Conservation (phyloP, 2,329 filamentous ascomycete species). For the Albifimbria verrucaria region DNA sequence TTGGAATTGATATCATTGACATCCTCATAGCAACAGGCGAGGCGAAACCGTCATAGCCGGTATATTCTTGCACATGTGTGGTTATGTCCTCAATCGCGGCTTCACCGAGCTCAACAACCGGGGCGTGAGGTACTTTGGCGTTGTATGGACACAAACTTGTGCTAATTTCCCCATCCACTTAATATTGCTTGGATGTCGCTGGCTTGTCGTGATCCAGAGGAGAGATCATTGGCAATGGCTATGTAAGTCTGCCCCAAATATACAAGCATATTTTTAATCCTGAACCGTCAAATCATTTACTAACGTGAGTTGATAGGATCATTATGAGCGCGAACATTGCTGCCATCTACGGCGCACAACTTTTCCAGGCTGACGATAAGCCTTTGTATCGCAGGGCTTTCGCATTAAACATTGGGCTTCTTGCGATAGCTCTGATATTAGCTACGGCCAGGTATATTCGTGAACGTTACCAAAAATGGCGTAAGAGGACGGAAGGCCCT, state of each 20-base stretch:
- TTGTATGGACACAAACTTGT: slow-evolving; percentile 50
- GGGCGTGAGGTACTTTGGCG: slow-evolving; percentile 45
- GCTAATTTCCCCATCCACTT: slow-evolving; percentile 49
- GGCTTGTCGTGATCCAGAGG: slow-evolving; percentile 49
- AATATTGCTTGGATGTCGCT: slow-evolving; percentile 57
- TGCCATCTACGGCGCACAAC: slow-evolving; percentile 56
- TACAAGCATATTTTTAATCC: not conserved
- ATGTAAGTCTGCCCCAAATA: slow-evolving; percentile 28
- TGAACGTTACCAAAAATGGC: not conserved
- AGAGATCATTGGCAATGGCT: slow-evolving; percentile 54
- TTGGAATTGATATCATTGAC: not conserved
- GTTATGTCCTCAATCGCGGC: slow-evolving; percentile 47
- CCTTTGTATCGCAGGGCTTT: slow-evolving; percentile 49
- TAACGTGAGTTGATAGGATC: too few species aligned
- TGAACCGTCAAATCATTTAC: not conserved
- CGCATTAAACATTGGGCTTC: slow-evolving; percentile 35
- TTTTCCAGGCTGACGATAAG: slow-evolving; percentile 48
- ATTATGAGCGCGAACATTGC: slow-evolving; percentile 59
- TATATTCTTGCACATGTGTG: slow-evolving; percentile 40
- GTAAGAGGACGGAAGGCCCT: not conserved
- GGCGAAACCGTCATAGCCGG: slow-evolving; percentile 47
- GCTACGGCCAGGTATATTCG: slow-evolving; percentile 33
- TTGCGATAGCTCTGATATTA: slow-evolving; percentile 35
- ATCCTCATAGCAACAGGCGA: slow-evolving; percentile 39
- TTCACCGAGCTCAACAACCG: slow-evolving; percentile 40